Evolutionary conservation across 2,329 filamentous ascomycete genomes (phyloP).

Genomic region (Paecilomyces sp.): DNA sequence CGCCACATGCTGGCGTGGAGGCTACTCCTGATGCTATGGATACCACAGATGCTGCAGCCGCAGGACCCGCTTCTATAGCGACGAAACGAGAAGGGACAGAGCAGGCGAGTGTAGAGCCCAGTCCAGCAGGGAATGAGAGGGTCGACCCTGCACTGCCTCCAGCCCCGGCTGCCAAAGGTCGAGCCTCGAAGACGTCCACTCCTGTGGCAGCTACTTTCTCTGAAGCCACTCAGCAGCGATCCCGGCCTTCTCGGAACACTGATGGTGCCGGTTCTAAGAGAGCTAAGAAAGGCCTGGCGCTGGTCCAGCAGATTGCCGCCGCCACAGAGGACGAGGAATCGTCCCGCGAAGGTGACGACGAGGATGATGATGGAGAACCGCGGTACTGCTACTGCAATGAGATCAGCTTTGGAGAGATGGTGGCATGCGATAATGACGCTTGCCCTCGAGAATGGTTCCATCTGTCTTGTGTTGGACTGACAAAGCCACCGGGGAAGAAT

Average conservation of each 20-base stretch:
- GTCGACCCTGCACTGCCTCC: slow-evolving; percentile 6
- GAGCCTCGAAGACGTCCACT: slow-evolving; percentile 35
- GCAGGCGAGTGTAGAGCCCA: slow-evolving; percentile 22
- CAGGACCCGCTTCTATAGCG: slow-evolving; percentile 11
- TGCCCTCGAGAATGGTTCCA: slow-evolving; percentile 79
- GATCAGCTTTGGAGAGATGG: slow-evolving; percentile 78
- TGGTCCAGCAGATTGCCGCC: slow-evolving; percentile 16
- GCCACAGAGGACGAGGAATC: slow-evolving; percentile 38
- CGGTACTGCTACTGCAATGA: slow-evolving; percentile 74
- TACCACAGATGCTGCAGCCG: neutral
- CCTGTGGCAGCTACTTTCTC: slow-evolving; percentile 29
- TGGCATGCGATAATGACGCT: slow-evolving; percentile 67
- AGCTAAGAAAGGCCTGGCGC: slow-evolving; percentile 25
- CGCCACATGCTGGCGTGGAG: slow-evolving; percentile 28
- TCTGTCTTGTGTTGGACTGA: slow-evolving; percentile 71
- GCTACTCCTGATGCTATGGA: slow-evolving; percentile 11
- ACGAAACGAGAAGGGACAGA: slow-evolving; percentile 31
- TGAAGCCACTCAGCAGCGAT: slow-evolving; percentile 24
- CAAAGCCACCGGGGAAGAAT: slow-evolving; percentile 68
- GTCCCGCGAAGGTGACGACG: slow-evolving; percentile 48
- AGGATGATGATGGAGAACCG: slow-evolving; percentile 62
- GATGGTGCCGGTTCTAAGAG: slow-evolving; percentile 27
- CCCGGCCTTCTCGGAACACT: slow-evolving; percentile 27
- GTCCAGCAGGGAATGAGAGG: slow-evolving; percentile 22
- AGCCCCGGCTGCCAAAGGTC: slow-evolving; percentile 19